These are phyloP conservation scores for Pestalotiopsis sp. DNA, from an alignment of 2,329 filamentous ascomycete species.

Conservation along the genomic window DNA sequence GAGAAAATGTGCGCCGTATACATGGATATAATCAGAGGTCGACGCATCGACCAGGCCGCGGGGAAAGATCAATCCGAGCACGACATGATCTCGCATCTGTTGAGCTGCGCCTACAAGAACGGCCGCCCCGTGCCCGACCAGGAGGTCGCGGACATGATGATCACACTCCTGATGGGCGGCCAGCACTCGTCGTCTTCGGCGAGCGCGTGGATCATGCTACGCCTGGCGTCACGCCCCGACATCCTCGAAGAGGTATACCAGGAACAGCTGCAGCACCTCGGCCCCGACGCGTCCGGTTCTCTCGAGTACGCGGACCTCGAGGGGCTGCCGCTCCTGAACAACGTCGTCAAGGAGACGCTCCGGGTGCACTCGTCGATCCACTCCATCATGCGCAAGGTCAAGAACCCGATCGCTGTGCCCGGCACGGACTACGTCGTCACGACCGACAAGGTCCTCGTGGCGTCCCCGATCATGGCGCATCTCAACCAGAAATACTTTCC, in stretches of 20 bases:
- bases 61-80: constrained; percentile 41
- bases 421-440: constrained; percentile 55
- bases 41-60: constrained; percentile 50
- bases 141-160: constrained; percentile 85
- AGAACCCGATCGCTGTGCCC: constrained; percentile 61
- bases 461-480: constrained; percentile 41
- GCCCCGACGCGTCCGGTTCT: constrained; percentile 48
- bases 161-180: constrained; percentile 80
- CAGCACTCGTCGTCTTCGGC: constrained; percentile 80
- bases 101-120: constrained; percentile 75
- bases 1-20: constrained; percentile 71
- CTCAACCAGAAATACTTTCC: constrained; percentile 61
- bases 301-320: constrained; percentile 61
- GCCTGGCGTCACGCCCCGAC: constrained; percentile 68
- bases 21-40: constrained; percentile 66
- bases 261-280: constrained; percentile 61
- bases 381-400: constrained; percentile 72
- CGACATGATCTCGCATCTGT: constrained; percentile 80
- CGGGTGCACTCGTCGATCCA: constrained; percentile 72
- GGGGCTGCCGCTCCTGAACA: constrained; percentile 59
- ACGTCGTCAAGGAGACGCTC: constrained; percentile 71
- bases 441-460: constrained; percentile 48
- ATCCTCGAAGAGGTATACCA: constrained; percentile 70
- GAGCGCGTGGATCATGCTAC: constrained; percentile 76
- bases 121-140: constrained; percentile 68